These are phyloP conservation scores for Jacaranda copaia DNA, from an alignment of 257 asterid species.

Conservation along the genomic window DNA sequence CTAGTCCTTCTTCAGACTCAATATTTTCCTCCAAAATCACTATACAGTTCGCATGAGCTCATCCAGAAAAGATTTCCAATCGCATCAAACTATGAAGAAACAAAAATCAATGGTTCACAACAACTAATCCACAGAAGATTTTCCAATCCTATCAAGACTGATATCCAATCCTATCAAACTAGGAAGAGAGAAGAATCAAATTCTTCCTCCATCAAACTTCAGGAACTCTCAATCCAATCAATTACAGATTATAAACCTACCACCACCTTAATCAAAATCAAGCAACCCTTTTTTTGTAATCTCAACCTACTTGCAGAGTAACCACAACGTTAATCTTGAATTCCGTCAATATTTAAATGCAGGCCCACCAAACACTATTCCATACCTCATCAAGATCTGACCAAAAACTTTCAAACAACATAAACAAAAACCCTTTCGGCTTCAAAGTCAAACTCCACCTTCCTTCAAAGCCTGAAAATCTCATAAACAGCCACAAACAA, in stretches of 20 bases:
- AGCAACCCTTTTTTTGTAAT: conserved; percentile 24
- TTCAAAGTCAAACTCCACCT: conserved; percentile 69
- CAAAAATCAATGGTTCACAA: too few relatives aligned
- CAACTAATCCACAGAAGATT: too few relatives aligned
- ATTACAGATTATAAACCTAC: conserved; percentile 2
- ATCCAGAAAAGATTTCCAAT: conserved; percentile 28
- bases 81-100: too few relatives aligned
- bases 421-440: conserved; percentile 45
- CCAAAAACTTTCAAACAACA: conserved; percentile 22
- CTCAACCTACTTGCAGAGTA: conserved; percentile 25
- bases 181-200: conserved; percentile 47
- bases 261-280: conserved; percentile 29
- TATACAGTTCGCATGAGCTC: conserved; percentile 29
- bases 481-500: conserved; percentile 28
- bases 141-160: conserved; percentile 44
- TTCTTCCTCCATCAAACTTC: conserved; percentile 45
- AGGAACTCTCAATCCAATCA: conserved; percentile 38
- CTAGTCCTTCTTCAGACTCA: background rate
- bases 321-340: conserved; percentile 33
- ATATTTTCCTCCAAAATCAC: conserved; percentile 28
- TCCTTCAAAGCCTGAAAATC: conserved; percentile 65
- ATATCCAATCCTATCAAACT: conserved; percentile 45
- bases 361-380: conserved; percentile 15
- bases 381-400: conserved; percentile 39
- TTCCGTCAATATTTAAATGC: conserved; percentile 37